A percentile compares a stretch with the other conserved stretches of the same genome.
Evolutionary conservation across 2,329 filamentous ascomycete genomes (phyloP).

Genomic region (Colletotrichum australisinense): DNA sequence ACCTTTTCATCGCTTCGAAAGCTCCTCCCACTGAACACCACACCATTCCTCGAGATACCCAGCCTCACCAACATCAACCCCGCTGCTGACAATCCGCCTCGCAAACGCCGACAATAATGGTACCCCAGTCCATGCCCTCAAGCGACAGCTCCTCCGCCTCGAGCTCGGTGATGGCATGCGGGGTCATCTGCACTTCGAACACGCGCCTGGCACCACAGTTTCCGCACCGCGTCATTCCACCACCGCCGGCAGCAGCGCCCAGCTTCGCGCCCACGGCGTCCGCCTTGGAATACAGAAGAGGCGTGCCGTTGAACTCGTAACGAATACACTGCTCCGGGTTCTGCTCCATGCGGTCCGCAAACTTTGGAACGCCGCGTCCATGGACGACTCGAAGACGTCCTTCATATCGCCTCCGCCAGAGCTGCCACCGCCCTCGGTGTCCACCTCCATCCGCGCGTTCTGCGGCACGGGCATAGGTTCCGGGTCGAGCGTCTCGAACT

Average conservation of each 20-base stretch:
- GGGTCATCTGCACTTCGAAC: constrained; percentile 94
- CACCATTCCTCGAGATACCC: constrained; percentile 95
- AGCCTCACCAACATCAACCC: constrained; percentile 69
- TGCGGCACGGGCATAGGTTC: constrained; percentile 62
- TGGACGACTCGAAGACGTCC: constrained; percentile 77
- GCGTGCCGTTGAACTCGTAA: constrained; percentile 80
- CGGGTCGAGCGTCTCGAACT: constrained; percentile 86
- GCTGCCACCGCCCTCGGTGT: constrained; percentile 47
- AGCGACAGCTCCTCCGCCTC: constrained; percentile 79
- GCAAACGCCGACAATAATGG: constrained; percentile 88
- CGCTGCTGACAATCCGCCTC: constrained; percentile 78
- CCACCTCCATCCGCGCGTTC: constrained; percentile 61
- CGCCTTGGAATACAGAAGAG: constrained; percentile 82
- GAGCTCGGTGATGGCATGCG: constrained; percentile 88
- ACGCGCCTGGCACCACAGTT: constrained; percentile 80
- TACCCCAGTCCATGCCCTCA: constrained; percentile 99
- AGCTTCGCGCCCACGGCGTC: constrained; percentile 80
- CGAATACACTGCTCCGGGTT: constrained; percentile 86
- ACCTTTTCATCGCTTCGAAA: constrained; percentile 52
- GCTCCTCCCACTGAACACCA: constrained; percentile 98
- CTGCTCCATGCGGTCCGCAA: constrained; percentile 81
- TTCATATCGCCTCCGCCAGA: constrained; percentile 58
- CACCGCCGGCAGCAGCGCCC: constrained; percentile 39
- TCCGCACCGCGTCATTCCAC: constrained; percentile 76
- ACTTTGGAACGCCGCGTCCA: constrained; percentile 83